Evolutionary conservation across 2,329 filamentous ascomycete species (phyloP).

Genomic region (Stagonosporopsis vannaccii): DNA sequence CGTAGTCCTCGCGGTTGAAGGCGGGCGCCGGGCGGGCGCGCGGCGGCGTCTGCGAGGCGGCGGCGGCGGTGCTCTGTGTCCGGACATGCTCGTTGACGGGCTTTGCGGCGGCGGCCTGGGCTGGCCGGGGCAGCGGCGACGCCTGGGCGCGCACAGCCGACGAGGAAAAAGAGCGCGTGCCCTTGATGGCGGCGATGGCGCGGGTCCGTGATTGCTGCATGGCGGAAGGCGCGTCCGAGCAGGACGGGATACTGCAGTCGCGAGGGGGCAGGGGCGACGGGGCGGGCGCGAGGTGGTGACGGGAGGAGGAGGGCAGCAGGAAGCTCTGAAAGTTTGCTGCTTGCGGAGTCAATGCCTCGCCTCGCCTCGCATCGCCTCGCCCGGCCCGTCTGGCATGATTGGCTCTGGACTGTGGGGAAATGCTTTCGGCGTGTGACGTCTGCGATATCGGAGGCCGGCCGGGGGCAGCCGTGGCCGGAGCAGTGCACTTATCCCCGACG

Average conservation of each 20-base stretch:
- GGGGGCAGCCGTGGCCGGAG: background rate
- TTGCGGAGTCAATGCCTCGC: constrained; percentile 8
- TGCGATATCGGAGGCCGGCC: background rate
- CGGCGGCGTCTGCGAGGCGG: constrained; percentile 39
- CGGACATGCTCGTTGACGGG: constrained; percentile 50
- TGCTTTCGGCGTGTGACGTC: background rate
- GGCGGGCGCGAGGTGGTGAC: background rate
- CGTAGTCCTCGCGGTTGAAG: constrained; percentile 58
- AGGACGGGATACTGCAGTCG: constrained; percentile 6
- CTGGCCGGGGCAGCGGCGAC: constrained; percentile 53
- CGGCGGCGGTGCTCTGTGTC: constrained; percentile 53
- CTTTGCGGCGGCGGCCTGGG: constrained; percentile 42
- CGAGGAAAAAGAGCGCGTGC: constrained; percentile 55
- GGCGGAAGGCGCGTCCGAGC: constrained; percentile 15
- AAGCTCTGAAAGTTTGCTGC: constrained; percentile 6
- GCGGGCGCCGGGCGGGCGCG: constrained; percentile 55
- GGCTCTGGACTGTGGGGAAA: constrained; percentile 6
- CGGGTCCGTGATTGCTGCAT: constrained; percentile 49
- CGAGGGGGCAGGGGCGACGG: background rate
- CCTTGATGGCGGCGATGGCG: constrained; percentile 46
- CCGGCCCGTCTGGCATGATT: constrained; percentile 1
- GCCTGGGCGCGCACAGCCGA: constrained; percentile 50
- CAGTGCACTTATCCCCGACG: background rate
- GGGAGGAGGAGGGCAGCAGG: background rate
- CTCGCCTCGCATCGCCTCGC: background rate